These are phyloP conservation scores for Tetratostichococcus sp. DNA, from an alignment of 139 green algal species.

Conservation along the genomic window DNA sequence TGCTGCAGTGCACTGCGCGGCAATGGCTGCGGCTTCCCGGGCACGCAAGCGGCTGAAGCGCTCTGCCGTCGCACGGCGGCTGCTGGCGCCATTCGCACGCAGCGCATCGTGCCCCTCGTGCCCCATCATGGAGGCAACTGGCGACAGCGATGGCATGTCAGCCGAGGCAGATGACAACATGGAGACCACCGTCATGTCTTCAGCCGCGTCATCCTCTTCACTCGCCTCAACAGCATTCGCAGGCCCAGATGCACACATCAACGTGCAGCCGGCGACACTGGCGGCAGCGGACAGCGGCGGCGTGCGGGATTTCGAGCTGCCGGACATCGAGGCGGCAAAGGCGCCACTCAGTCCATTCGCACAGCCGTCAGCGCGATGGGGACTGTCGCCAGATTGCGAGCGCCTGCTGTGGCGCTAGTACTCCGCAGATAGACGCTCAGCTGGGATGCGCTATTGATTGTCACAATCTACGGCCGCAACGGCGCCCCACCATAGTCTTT, in stretches of 20 bases:
- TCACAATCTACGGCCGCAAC: no score
- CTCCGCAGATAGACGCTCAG: no score
- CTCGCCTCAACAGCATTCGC: background rate
- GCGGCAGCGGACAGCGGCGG: no score
- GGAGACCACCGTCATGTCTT: background rate
- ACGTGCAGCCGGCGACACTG: background rate
- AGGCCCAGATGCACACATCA: background rate
- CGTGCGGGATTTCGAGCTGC: no score
- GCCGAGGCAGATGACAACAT: background rate
- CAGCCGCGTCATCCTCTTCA: background rate
- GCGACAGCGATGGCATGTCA: background rate
- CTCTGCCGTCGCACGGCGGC: background rate
- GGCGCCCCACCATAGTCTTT: no score
- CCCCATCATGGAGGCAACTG: background rate
- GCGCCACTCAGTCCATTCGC: background rate
- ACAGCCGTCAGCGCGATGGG: background rate
- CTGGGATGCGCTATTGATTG: no score
- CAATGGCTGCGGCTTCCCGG: slow-evolving; percentile 40
- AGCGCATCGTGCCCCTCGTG: background rate
- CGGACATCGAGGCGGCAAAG: background rate
- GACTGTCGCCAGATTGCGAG: background rate
- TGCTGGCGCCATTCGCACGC: background rate
- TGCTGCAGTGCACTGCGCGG: slow-evolving; percentile 48
- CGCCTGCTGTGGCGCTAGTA: background rate
- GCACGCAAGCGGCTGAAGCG: slow-evolving; percentile 3